phyloP scores from a whole-genome alignment of 495 filamentous ascomycete species.

The Talaromyces thailandensis region DNA sequence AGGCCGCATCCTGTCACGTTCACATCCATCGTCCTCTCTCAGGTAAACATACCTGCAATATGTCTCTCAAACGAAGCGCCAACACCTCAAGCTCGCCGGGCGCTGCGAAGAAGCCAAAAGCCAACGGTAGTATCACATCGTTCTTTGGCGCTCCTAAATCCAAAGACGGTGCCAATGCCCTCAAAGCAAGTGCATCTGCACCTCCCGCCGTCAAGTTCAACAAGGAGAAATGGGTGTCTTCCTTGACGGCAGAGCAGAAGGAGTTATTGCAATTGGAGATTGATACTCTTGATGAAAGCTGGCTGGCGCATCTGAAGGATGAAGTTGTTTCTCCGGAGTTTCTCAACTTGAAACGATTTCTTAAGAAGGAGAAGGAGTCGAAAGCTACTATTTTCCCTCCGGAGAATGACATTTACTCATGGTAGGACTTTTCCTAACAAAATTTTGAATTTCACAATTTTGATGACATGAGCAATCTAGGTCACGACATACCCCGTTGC shows the following conservation, averaged over 20 bases:
- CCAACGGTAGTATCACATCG: constrained; percentile 52
- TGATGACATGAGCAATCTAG: constrained; percentile 28
- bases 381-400: constrained; percentile 79
- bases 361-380: constrained; percentile 65
- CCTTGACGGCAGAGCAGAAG: constrained; percentile 72
- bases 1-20: not conserved
- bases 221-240: constrained; percentile 77
- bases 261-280: constrained; percentile 80
- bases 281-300: constrained; percentile 80
- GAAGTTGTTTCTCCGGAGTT: constrained; percentile 72
- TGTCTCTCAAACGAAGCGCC: not conserved
- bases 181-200: constrained; percentile 14
- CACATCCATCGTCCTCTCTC: not conserved
- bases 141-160: constrained; percentile 53
- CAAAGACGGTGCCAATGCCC: constrained; percentile 22
- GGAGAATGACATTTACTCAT: constrained; percentile 83
- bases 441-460: not conserved
- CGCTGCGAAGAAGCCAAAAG: constrained; percentile 56
- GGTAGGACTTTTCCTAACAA: constrained; percentile 44
- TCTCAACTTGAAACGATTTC: constrained; percentile 76
- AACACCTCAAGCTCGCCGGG: not conserved
- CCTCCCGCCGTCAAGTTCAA: constrained; percentile 51
- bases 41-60: not conserved
- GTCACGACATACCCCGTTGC: constrained; percentile 84
- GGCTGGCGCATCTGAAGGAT: constrained; percentile 79